A percentile compares a stretch with the other conserved stretches of the same genome.
Conservation (phyloP, 208 protist genomes). For the Trypanosomatidae sp. region DNA sequence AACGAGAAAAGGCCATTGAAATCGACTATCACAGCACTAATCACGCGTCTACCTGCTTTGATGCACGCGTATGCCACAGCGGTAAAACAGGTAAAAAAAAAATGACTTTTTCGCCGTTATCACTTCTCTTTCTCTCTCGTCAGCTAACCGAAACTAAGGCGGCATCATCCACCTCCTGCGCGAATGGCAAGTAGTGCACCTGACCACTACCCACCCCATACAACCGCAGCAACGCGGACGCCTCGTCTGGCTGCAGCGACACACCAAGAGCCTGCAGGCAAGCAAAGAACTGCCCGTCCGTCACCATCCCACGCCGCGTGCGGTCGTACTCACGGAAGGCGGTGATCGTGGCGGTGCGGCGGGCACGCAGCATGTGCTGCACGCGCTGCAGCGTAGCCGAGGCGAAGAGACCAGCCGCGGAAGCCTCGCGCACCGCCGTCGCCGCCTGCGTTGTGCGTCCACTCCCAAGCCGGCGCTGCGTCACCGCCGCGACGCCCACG, state of each 20-base stretch:
- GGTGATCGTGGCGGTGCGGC: conserved; percentile 46
- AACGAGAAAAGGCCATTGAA: too few species aligned
- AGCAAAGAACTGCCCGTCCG: conserved; percentile 85
- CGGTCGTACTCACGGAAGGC: conserved; percentile 87
- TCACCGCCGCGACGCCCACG: conserved; percentile 42
- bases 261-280: conserved; percentile 76
- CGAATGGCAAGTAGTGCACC: conserved; percentile 73
- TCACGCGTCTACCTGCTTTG: too few species aligned
- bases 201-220: conserved; percentile 63
- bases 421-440: neutral
- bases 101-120: too few species aligned
- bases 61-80: too few species aligned
- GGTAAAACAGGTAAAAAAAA: too few species aligned
- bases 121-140: neutral
- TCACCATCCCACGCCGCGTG: conserved; percentile 69
- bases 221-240: conserved; percentile 40
- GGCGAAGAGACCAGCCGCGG: conserved; percentile 20
- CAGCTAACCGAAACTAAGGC: conserved; percentile 35
- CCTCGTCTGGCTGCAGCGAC: conserved; percentile 61
- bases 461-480: conserved; percentile 44
- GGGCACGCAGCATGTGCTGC: conserved; percentile 44
- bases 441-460: too few species aligned
- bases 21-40: too few species aligned
- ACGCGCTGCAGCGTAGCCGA: conserved; percentile 43
- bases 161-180: conserved; percentile 44